Conservation (phyloP, 345 rosid genomes). For the Limnanthes douglasii region DNA sequence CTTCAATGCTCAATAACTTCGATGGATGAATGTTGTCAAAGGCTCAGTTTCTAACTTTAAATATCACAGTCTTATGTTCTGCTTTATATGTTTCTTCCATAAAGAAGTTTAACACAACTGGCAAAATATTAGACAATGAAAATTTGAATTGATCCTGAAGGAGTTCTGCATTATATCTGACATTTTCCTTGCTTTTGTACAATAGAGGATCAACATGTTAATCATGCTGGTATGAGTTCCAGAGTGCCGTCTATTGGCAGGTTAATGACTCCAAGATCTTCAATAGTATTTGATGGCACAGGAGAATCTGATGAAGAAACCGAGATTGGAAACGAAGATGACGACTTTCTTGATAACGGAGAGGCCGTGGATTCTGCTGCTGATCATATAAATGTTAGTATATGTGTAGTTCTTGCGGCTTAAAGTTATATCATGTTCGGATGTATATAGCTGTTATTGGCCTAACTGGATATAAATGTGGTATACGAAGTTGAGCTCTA, state of each 20-base stretch:
- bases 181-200: constrained; percentile 2
- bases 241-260: constrained; percentile 24
- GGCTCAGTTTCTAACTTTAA: no score
- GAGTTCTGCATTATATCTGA: no score
- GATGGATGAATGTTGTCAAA: background rate
- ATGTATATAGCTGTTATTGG: no score
- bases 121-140: no score
- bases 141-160: no score
- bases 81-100: no score
- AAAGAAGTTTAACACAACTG: no score
- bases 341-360: no score
- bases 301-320: constrained; percentile 41
- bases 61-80: no score
- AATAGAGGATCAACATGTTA: constrained; percentile 20
- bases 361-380: constrained; percentile 13
- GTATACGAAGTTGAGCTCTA: background rate
- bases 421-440: background rate
- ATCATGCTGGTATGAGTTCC: constrained; percentile 17
- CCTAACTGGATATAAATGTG: no score
- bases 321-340: constrained; percentile 20
- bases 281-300: constrained; percentile 14
- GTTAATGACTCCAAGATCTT: constrained; percentile 27
- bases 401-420: background rate
- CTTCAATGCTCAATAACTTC: background rate
- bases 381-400: constrained; percentile 10